Conservation (phyloP, 176 grass and related monocot genomes). For the Ensete glaucum region DNA sequence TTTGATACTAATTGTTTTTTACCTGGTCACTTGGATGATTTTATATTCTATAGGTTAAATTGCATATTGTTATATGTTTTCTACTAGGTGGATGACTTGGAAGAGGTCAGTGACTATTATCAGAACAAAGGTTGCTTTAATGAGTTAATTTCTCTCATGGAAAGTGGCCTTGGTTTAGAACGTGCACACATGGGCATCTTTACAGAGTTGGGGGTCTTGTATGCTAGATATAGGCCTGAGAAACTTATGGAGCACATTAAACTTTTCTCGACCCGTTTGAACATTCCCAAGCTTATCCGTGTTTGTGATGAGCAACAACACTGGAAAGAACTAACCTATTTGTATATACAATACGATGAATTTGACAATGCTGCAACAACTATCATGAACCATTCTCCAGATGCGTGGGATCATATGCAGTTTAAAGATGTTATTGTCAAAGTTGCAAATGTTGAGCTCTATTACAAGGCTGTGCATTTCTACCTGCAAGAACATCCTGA, state of each 20-base stretch:
- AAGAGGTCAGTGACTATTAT: conserved; percentile 47
- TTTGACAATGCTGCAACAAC: conserved; percentile 98
- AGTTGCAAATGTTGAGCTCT: conserved; percentile 93
- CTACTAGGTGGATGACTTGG: conserved; percentile 32
- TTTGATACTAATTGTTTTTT: too few relatives aligned
- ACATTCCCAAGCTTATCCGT: conserved; percentile 86
- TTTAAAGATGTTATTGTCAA: conserved; percentile 92
- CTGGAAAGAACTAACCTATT: conserved; percentile 94
- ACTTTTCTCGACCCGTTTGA: conserved; percentile 86
- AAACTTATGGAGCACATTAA: conserved; percentile 99
- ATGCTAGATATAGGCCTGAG: conserved; percentile 88
- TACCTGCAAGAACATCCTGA: conserved; percentile 96
- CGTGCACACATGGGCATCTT: conserved; percentile 98
- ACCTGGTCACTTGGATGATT: not conserved
- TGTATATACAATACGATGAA: conserved; percentile 90
- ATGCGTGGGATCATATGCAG: conserved; percentile 99
- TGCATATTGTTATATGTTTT: not conserved
- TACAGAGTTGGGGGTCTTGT: conserved; percentile 83
- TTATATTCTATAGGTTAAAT: not conserved
- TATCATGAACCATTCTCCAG: conserved; percentile 98
- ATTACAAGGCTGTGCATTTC: conserved; percentile 97
- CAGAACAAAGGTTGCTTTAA: conserved; percentile 42
- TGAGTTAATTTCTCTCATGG: conserved; percentile 43
- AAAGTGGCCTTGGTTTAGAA: conserved; percentile 42
- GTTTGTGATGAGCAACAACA: conserved; percentile 97